These are phyloP conservation scores for Suhomyces kilbournensis DNA, from an alignment of 805 yeast species.

Conservation along the genomic window DNA sequence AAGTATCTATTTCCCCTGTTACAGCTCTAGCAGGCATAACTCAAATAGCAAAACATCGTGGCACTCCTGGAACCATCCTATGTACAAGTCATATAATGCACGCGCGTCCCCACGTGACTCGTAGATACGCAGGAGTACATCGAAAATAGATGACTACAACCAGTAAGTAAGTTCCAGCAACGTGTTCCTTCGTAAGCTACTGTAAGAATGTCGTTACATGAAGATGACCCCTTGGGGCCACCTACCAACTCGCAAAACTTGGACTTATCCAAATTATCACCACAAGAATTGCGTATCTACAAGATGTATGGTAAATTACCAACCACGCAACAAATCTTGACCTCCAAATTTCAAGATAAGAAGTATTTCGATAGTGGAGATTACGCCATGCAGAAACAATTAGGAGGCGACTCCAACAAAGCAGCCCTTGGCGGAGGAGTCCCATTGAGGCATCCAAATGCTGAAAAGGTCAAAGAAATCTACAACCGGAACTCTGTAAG, in stretches of 20 bases:
- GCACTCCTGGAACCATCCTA: too few relatives aligned
- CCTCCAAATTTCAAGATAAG: slow-evolving; percentile 77
- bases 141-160: slow-evolving; percentile 5
- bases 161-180: neutral
- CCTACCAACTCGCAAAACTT: slow-evolving; percentile 43
- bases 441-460: slow-evolving; percentile 49
- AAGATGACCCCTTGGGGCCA: slow-evolving; percentile 52
- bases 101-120: neutral
- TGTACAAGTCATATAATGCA: neutral
- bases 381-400: slow-evolving; percentile 70
- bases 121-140: neutral
- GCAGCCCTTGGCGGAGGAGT: slow-evolving; percentile 33
- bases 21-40: neutral
- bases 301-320: slow-evolving; percentile 86
- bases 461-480: slow-evolving; percentile 58
- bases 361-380: slow-evolving; percentile 94
- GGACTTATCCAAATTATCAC: slow-evolving; percentile 58
- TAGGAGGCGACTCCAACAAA: slow-evolving; percentile 22
- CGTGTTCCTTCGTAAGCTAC: neutral
- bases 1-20: neutral
- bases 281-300: slow-evolving; percentile 77
- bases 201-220: slow-evolving; percentile 30
- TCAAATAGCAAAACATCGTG: neutral
- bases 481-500: slow-evolving; percentile 56
- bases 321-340: slow-evolving; percentile 69